A percentile compares a stretch with the other conserved stretches of the same genome.
These are phyloP conservation scores for Colletotrichum liriopes DNA, from an alignment of 2,329 filamentous ascomycete genomes.

Conservation along the genomic window DNA sequence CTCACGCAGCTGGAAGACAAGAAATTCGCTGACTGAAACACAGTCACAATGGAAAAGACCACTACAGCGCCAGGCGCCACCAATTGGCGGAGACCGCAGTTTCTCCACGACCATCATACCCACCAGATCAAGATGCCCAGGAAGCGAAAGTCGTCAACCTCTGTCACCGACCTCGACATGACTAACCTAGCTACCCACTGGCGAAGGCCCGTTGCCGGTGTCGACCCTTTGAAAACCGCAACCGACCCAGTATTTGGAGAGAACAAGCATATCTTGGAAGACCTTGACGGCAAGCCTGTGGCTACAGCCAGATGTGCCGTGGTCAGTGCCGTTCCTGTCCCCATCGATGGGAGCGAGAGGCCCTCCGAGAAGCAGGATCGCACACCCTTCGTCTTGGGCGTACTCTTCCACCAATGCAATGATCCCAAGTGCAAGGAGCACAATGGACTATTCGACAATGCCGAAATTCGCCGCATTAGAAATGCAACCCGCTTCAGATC, in stretches of 20 bases:
- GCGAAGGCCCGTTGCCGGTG: constrained; percentile 18
- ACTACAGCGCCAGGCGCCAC: background rate
- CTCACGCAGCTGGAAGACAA: background rate
- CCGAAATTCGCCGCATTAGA: constrained; percentile 38
- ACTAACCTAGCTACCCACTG: constrained; percentile 26
- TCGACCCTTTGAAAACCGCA: constrained; percentile 9
- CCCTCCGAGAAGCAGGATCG: constrained; percentile 28
- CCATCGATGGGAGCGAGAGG: background rate
- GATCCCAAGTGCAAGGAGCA: constrained; percentile 26
- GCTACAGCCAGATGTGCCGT: constrained; percentile 9
- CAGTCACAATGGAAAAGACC: constrained; percentile 16
- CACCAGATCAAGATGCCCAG: background rate
- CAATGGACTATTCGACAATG: constrained; percentile 23
- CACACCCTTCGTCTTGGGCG: constrained; percentile 29
- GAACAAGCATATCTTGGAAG: background rate
- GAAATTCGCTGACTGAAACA: background rate
- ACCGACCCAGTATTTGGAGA: constrained; percentile 17
- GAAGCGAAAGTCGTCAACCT: constrained; percentile 12
- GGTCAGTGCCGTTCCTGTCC: background rate
- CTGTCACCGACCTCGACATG: constrained; percentile 15
- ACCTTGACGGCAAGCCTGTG: background rate
- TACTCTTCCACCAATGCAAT: constrained; percentile 29
- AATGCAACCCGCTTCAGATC: constrained; percentile 32
- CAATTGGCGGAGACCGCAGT: constrained; percentile 35
- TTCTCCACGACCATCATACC: background rate